Conservation (phyloP, 768 basidiomycete genomes). For the Lepiota brunneoincarnata region DNA sequence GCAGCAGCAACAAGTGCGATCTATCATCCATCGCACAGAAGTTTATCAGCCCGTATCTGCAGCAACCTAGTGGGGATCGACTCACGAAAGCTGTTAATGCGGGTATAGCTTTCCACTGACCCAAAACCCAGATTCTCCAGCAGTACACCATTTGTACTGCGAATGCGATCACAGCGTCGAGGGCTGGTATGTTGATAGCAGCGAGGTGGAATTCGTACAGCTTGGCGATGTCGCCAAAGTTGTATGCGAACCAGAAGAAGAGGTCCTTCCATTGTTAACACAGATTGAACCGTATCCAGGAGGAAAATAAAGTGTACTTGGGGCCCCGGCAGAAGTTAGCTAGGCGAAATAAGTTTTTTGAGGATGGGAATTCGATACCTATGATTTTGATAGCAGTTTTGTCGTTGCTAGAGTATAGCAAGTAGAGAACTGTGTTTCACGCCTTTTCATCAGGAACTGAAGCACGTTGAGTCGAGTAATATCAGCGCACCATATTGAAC, state of each 20-base stretch:
- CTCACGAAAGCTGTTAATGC: neutral
- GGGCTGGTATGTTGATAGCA: neutral
- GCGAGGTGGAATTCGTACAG: neutral
- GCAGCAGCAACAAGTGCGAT: neutral
- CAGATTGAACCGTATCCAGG: neutral
- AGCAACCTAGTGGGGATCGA: neutral
- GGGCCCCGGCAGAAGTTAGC: no score
- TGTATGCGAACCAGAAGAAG: constrained; percentile 2
- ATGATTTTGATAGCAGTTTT: no score
- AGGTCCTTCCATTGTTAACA: neutral
- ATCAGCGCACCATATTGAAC: no score
- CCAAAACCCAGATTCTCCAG: neutral
- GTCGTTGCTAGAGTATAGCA: no score
- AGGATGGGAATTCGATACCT: neutral
- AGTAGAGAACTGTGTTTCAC: no score
- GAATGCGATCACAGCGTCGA: neutral
- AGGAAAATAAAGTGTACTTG: neutral
- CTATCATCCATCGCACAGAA: neutral
- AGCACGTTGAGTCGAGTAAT: no score
- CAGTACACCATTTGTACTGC: neutral
- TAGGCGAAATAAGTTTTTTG: neutral
- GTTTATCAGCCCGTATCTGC: no score
- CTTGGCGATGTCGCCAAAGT: neutral
- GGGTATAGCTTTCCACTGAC: neutral
- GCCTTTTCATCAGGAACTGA: no score